phyloP scores from a whole-genome alignment of 495 filamentous ascomycete species.

The Trichoderma virens region DNA sequence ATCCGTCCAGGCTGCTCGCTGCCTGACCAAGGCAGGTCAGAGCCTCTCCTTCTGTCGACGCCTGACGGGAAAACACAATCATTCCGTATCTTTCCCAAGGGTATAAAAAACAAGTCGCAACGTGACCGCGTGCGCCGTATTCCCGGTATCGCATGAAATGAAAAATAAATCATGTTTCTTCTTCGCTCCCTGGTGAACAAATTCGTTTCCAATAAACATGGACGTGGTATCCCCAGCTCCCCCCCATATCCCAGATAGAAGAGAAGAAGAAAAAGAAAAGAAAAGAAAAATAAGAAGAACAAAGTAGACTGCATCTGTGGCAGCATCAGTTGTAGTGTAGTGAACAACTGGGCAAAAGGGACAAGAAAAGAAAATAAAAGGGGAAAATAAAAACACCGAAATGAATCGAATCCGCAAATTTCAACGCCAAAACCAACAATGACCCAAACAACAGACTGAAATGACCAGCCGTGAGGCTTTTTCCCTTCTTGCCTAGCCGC shows the following conservation, averaged over 20 bases:
- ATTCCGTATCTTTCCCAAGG: background rate
- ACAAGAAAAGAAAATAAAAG: background rate
- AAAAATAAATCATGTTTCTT: background rate
- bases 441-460: background rate
- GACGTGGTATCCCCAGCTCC: background rate
- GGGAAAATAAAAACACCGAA: background rate
- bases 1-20: background rate
- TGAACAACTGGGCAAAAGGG: background rate
- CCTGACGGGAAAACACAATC: background rate
- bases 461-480: slow-evolving; percentile 13
- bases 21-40: background rate
- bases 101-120: background rate
- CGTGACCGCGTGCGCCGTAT: background rate
- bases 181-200: background rate
- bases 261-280: background rate
- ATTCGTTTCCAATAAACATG: background rate
- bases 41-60: background rate
- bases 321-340: too few species aligned
- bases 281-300: background rate
- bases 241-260: background rate
- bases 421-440: slow-evolving; percentile 9
- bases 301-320: background rate
- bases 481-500: slow-evolving; percentile 13
- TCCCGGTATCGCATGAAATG: background rate
- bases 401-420: background rate